Evolutionary conservation across 2,329 filamentous ascomycete species (phyloP), one percentile per base, ranked within the genome.

Genomic region (Colletotrichum eleusines): DNA sequence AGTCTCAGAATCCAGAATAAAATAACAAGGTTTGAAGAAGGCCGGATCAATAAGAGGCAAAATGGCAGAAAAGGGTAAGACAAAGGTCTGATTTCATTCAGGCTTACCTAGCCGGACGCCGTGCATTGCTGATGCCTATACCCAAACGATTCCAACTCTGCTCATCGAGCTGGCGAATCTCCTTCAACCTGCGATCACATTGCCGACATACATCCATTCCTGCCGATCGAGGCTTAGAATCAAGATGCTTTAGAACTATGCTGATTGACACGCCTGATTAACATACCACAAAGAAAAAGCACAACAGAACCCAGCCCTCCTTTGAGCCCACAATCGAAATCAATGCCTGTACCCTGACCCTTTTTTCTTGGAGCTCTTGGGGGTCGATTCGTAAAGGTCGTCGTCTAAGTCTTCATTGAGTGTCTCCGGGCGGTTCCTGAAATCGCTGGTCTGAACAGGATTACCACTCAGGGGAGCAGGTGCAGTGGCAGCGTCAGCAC

Each of bases 381-480:
- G 76, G 20, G 77, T 76, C n/a, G 80, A 76, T 53, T 81, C 80
- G 65, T 85, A 84, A 50, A 84, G 74, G 59, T 84, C 81, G 42
- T 83, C 81, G n/a, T 80, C 77, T 9, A 74, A 73, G 26, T 75
- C 75, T 38, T 75, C 67, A n/a, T 65, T 63, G 7, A 33, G 42
- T n/a, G 57, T 51, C 26, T 68, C 57, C 18, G 74, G 73, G 31
- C 64, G 54, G 59, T 71, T 65, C 4, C 72, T 74, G 38, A 74
- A 60, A n/a, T 72, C 66, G 35, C 63, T 46, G 18, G 66, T 63
- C 11, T 70, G 53, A 12, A 70, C 60, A 11, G 69, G 59, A 73
- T 63, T 75, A 71, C 26, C 66, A 66, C 48, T 73, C 60, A 68
- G 58, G 8, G 58, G 58, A 11, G 59, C 59, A n/a, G 58, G 68